Conservation (phyloP, 495 filamentous ascomycete species). For the Penicillium taxi region DNA sequence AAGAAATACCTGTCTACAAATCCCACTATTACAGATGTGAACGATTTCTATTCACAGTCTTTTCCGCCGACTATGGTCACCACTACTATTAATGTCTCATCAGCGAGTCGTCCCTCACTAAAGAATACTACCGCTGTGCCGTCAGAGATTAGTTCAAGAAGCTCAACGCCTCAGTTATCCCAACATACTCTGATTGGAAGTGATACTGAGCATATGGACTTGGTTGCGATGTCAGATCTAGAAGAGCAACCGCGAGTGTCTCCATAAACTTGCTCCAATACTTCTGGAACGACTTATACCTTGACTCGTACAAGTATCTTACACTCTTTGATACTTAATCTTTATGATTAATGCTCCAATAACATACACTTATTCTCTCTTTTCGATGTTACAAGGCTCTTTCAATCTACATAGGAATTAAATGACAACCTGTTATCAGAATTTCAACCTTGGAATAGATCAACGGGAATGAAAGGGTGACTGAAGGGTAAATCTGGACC, state of each 20-base stretch:
- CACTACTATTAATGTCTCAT: conserved; percentile 18
- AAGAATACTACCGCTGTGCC: conserved; percentile 2
- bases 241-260: conserved; percentile 1
- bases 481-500: no score
- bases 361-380: neutral
- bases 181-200: conserved; percentile 8
- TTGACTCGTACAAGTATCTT: neutral
- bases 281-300: neutral
- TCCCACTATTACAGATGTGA: conserved; percentile 6
- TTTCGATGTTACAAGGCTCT: no score
- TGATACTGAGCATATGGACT: conserved; percentile 2
- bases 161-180: conserved; percentile 5
- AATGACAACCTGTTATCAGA: neutral
- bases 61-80: conserved; percentile 16
- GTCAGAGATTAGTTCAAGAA: conserved; percentile 6
- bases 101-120: conserved; percentile 5
- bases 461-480: no score
- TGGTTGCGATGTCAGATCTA: conserved; percentile 12
- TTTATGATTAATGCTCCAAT: conserved; percentile 2
- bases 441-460: neutral
- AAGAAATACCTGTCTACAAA: conserved; percentile 1
- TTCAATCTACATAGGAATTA: neutral
- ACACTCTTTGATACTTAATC: neutral
- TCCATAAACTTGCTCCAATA: neutral
- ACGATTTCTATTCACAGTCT: conserved; percentile 6